Base-by-base conservation (phyloP, 2,329 filamentous ascomycete genomes). In the Phoma sp. region DNA sequence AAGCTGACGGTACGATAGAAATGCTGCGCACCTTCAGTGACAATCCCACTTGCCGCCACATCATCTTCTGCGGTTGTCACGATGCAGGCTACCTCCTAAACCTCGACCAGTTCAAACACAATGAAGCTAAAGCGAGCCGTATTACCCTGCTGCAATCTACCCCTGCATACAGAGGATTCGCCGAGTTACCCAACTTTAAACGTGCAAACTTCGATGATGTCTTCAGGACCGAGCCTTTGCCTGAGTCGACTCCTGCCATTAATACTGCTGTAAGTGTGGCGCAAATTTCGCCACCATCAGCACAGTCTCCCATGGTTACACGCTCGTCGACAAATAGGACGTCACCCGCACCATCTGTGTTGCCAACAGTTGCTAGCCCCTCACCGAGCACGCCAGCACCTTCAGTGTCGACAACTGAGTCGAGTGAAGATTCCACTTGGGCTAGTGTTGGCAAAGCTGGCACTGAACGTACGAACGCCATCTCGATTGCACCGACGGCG, bases 61-160 rank as follows among this genome's bases (percentile, higher is more conserved):
- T 81, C 61, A 74, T 80, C 59, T 81, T 81, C 55, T 78, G 76
- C 17, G 78, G 77, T 7, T 79, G 76, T 55, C 76, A 79, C 50
- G 79, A 81, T 62, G 76, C 77, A 36, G 78, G 78, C 26, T 80
- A 77, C 53, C 70, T 80, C 26, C 69, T 76, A 18, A 77, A 76
- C 21, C 72, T 81, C 42, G 78, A 80, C 43, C 71, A 75, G 11
- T 80, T 79, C 66, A 77, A 77, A 43, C 73, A 77, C 55, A 73
- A 80, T 47, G 47, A 65, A 25, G 48, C 54, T 30, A 72, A 71
- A 34, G 69, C 74, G 20, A 64, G 69, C 25, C 74, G 74, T 3
- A 75, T 81, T 43, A 79, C 78, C 3, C 66, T 82, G 18, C 69
- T 82, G 38, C 77, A 81, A 51, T 76, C 78, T 1, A 73, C 75